A percentile compares a stretch with the other conserved stretches of the same genome.
Conservation (phyloP, 176 grass and related monocot genomes). For the Stipa capillata region DNA sequence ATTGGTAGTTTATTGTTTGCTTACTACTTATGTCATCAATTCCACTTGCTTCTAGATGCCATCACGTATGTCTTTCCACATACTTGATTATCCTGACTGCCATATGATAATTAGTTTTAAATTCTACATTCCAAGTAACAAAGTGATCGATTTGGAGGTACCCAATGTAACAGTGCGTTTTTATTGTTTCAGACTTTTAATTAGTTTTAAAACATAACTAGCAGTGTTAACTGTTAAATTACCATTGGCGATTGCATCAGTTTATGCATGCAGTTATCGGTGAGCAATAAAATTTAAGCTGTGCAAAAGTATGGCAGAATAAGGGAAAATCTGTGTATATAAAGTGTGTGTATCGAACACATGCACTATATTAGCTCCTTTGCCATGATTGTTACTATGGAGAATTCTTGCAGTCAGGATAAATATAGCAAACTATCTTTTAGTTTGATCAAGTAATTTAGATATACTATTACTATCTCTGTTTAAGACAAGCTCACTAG, state of each 20-base stretch:
- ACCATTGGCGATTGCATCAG: neutral
- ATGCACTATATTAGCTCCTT: neutral
- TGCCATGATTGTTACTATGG: neutral
- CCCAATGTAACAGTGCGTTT: neutral
- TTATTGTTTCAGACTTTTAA: neutral
- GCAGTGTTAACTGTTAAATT: neutral
- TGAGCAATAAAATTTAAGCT: neutral
- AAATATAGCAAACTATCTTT: neutral
- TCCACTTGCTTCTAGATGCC: neutral
- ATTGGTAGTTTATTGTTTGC: neutral
- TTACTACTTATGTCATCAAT: neutral
- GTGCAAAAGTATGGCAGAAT: neutral
- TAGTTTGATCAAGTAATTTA: constrained; percentile 2
- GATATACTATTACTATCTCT: neutral
- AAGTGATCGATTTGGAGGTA: neutral
- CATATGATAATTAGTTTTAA: neutral
- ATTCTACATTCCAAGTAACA: neutral
- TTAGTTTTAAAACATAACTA: constrained; percentile 6
- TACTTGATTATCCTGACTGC: neutral
- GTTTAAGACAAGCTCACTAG: neutral
- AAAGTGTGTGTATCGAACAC: neutral
- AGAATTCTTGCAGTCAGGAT: neutral
- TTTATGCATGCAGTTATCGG: neutral
- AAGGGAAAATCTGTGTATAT: neutral
- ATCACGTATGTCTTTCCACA: neutral